Conservation (phyloP, 768 basidiomycete genomes). For the Phlebiopsis gigantea region DNA sequence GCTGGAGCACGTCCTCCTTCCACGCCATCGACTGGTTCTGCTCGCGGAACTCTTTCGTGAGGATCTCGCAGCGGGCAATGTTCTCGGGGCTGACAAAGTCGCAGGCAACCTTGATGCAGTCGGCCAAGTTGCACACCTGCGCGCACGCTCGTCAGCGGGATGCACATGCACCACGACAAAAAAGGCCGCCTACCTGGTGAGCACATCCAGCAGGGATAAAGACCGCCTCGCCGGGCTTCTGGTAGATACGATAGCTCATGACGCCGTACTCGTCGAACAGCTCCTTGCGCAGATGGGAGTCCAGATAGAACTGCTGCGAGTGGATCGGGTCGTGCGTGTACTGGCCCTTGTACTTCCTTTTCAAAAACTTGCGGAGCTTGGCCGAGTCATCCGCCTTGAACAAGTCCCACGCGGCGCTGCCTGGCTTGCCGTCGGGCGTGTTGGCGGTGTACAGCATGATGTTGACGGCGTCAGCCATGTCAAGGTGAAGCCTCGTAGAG, state of each 20-base stretch:
- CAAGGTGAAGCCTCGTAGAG: constrained; percentile 88
- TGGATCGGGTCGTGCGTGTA: constrained; percentile 82
- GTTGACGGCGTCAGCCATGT: constrained; percentile 91
- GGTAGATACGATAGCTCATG: constrained; percentile 78
- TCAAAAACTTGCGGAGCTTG: constrained; percentile 72
- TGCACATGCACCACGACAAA: neutral
- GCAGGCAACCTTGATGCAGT: constrained; percentile 92
- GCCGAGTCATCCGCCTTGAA: constrained; percentile 78
- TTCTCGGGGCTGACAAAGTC: constrained; percentile 97
- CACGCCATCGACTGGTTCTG: constrained; percentile 85
- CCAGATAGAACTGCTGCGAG: constrained; percentile 83
- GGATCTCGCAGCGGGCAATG: constrained; percentile 74
- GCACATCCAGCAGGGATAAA: constrained; percentile 95
- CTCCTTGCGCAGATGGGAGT: constrained; percentile 58
- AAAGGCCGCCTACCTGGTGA: constrained; percentile 59
- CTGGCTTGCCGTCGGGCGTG: constrained; percentile 53
- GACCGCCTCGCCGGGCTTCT: constrained; percentile 87
- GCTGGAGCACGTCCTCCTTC: constrained; percentile 92
- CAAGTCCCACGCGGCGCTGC: constrained; percentile 90
- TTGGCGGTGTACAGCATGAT: constrained; percentile 73
- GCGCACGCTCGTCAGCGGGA: neutral
- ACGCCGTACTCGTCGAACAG: constrained; percentile 67
- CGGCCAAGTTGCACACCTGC: constrained; percentile 88
- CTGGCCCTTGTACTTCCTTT: constrained; percentile 51
- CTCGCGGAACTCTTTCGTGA: constrained; percentile 85